Evolutionary conservation across 1,284 basidiomycete species (phyloP).

Genomic region (Tilletia horrida): DNA sequence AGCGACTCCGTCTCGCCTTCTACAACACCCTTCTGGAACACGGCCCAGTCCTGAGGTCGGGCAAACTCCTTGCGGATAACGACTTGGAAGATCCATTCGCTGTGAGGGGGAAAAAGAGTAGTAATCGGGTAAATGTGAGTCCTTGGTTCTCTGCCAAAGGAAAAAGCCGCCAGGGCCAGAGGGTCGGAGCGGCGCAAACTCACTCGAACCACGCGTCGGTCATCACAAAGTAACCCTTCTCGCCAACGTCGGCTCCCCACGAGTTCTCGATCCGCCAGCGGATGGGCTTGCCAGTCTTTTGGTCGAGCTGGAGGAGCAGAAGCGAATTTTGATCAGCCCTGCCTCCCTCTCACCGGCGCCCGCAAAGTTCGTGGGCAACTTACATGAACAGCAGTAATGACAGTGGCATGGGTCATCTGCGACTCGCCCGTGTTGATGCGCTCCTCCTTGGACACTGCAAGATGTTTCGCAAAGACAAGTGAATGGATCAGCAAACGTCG

Average conservation of each 20-base stretch:
- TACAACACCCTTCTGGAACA: conserved; percentile 36
- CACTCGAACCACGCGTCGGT: conserved; percentile 69
- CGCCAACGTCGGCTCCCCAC: conserved; percentile 73
- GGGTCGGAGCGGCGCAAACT: too few species aligned
- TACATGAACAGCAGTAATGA: conserved; percentile 37
- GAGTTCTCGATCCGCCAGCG: conserved; percentile 93
- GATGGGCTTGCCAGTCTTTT: conserved; percentile 66
- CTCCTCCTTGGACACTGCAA: conserved; percentile 70
- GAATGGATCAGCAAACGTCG: too few species aligned
- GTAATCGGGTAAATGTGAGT: too few species aligned
- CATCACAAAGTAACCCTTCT: conserved; percentile 88
- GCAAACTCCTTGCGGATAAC: conserved; percentile 39
- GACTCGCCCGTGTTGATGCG: conserved; percentile 77
- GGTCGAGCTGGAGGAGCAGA: conserved; percentile 24
- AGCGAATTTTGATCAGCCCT: background rate
- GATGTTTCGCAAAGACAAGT: too few species aligned
- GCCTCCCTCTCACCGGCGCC: background rate
- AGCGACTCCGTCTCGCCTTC: conserved; percentile 56
- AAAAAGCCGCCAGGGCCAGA: too few species aligned
- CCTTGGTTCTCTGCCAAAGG: too few species aligned
- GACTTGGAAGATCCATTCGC: conserved; percentile 62
- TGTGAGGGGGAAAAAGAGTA: conserved; percentile 32
- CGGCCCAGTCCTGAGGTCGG: conserved; percentile 32
- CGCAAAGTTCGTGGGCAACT: background rate
- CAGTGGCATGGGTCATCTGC: conserved; percentile 80